Percentiles rank a stretch among this genome's conserved stretches.
Evolutionary conservation across 2,329 filamentous ascomycete genomes (phyloP).

Genomic region (Stenocarpella maydis): DNA sequence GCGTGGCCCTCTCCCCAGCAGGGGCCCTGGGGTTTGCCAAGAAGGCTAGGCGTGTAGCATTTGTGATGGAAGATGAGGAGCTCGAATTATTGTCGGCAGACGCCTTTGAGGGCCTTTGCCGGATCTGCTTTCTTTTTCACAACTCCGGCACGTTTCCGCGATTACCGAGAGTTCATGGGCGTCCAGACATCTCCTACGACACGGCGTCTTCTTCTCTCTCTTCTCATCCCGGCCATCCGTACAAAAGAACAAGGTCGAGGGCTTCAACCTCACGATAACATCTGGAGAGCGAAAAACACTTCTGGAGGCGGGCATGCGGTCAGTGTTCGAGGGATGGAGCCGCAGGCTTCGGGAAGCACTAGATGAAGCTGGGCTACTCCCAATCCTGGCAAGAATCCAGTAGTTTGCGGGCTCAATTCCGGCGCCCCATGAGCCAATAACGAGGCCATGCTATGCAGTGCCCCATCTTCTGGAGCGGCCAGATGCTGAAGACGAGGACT

Average conservation of each 20-base stretch:
- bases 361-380: background rate
- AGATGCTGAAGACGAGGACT: background rate
- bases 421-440: background rate
- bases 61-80: background rate
- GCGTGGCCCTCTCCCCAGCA: background rate
- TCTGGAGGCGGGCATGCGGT: accelerated
- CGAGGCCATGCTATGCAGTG: accelerated
- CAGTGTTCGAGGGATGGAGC: background rate
- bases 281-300: accelerated
- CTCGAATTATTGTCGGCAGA: too few relatives aligned
- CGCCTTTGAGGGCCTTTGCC: background rate
- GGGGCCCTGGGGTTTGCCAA: background rate
- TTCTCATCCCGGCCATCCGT: background rate
- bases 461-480: background rate
- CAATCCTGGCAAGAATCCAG: background rate
- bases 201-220: background rate
- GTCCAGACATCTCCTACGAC: background rate
- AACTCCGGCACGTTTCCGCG: background rate
- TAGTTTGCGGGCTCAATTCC: background rate
- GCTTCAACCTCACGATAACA: background rate
- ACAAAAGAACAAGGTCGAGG: background rate
- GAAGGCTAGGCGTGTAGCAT: background rate
- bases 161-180: background rate
- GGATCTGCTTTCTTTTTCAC: background rate
- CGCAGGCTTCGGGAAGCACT: background rate